Conservation (phyloP, 2,329 filamentous ascomycete genomes). For the Claviceps spartinae region DNA sequence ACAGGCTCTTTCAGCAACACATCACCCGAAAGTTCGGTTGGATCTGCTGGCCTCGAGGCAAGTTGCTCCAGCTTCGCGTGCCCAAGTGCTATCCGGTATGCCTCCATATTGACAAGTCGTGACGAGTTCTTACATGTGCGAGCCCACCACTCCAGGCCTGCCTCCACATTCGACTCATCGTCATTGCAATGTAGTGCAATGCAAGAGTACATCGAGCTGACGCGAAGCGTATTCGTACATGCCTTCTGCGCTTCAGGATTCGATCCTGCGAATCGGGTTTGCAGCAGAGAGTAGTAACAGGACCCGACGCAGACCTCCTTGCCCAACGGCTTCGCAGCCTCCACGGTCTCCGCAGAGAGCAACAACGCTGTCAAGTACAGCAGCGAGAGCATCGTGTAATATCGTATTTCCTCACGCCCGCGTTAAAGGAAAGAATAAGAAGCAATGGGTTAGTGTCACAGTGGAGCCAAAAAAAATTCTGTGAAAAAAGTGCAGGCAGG, state of each 20-base stretch:
- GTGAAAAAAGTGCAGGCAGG: neutral
- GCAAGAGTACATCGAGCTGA: constrained; percentile 10
- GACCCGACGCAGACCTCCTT: constrained; percentile 10
- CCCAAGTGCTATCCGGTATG: constrained; percentile 5
- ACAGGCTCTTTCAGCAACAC: neutral
- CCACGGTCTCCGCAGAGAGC: neutral
- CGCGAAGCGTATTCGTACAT: constrained; percentile 9
- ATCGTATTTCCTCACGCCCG: neutral
- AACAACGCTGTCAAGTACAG: neutral
- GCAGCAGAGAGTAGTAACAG: constrained; percentile 10
- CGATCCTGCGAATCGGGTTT: constrained; percentile 7
- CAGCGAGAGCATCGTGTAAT: neutral
- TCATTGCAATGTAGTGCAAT: constrained; percentile 6
- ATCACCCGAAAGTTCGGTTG: neutral
- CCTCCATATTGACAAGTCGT: constrained; percentile 6
- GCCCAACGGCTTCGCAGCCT: constrained; percentile 10
- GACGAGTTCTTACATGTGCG: constrained; percentile 9
- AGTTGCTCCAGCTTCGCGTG: neutral
- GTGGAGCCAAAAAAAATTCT: neutral
- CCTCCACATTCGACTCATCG: constrained; percentile 4
- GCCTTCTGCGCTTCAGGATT: constrained; percentile 7
- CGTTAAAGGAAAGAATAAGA: neutral
- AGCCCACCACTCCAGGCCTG: constrained; percentile 10
- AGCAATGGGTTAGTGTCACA: neutral
- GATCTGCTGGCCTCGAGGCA: neutral